phyloP scores from a whole-genome alignment of 2,329 filamentous ascomycete genomes.

The Pestalotiopsis sp. region DNA sequence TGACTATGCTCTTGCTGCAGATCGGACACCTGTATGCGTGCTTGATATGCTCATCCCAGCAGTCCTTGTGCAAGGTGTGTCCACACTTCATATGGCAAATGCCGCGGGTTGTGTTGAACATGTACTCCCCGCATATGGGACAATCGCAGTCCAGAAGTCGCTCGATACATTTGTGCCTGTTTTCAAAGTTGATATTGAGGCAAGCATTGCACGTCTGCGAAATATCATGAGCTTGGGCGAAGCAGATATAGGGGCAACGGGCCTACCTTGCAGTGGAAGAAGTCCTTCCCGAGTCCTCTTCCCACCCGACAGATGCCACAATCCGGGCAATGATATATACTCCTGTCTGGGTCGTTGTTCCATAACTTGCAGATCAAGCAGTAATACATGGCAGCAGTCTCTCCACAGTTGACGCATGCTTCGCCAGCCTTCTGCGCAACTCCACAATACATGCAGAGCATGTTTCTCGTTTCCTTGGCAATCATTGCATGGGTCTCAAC shows the following conservation, averaged over 20 bases:
- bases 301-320: slow-evolving; percentile 95
- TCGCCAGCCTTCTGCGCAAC: slow-evolving; percentile 83
- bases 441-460: slow-evolving; percentile 96
- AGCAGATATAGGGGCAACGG: neutral
- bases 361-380: slow-evolving; percentile 94
- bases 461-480: slow-evolving; percentile 84
- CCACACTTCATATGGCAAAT: slow-evolving; percentile 96
- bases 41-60: slow-evolving; percentile 85
- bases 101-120: slow-evolving; percentile 87
- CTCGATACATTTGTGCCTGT: slow-evolving; percentile 91
- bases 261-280: slow-evolving; percentile 93
- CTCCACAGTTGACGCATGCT: slow-evolving; percentile 75
- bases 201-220: slow-evolving; percentile 85
- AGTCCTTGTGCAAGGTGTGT: slow-evolving; percentile 91
- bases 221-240: slow-evolving; percentile 11
- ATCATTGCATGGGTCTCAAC: slow-evolving; percentile 78
- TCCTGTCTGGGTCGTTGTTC: slow-evolving; percentile 90
- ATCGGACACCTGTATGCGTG: slow-evolving; percentile 95
- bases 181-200: slow-evolving; percentile 84
- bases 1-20: slow-evolving; percentile 93
- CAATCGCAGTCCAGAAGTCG: slow-evolving; percentile 93
- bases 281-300: slow-evolving; percentile 91
- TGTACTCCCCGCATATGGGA: slow-evolving; percentile 94
- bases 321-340: slow-evolving; percentile 94
- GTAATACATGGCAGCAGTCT: slow-evolving; percentile 84